Evolutionary conservation across 306 rosid genomes (phyloP), one percentile per base, ranked within the genome.

Genomic region (Cucumis sativus): DNA sequence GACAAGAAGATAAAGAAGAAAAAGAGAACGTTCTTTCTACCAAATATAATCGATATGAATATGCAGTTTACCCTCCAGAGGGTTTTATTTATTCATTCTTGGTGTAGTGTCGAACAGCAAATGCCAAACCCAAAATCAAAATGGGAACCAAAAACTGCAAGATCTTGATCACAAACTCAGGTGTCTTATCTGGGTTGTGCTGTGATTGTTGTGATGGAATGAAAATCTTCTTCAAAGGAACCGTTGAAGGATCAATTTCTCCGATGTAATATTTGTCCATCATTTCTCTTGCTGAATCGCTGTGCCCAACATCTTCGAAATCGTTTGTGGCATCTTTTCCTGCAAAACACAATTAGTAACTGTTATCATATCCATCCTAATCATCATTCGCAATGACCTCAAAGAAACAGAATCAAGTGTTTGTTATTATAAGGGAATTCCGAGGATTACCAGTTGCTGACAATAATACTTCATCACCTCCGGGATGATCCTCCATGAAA

Each of bases 401-500:
- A 35, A 72, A 52, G 47, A 80, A 69, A 74, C 69, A 37, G 17
- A 41, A 56, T 16, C 59, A 8, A 6, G 14, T 47, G 40, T 47
- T 71, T 47, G 21, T 15, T 47, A 47, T 7, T 47, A 47, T 7
- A 45, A 47, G 39, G 59, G 41, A 5, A 47, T 45, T 25, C 15
- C 15, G 18, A 70, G 60, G 69, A 79, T 81, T 85, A 95, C 97
- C 98, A 52, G 97, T 95, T 33, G 96, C 90, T 11, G 97, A 74
- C 49, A 95, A 82, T 73, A 95, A 78, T 80, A 95, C 98, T 85
- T 95, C 98, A 65, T 88, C 96, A 16, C 98, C 98, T 85, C 98
- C 98, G 0, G 98, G 98, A 82, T 95, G 98, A 74, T 95, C 98
- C 2, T 95, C 98, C 97, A 95, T 95, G 81, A 95, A 95, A 49